phyloP scores from a whole-genome alignment of 2,329 filamentous ascomycete genomes.

The Tolypocladium ovalisporum region DNA sequence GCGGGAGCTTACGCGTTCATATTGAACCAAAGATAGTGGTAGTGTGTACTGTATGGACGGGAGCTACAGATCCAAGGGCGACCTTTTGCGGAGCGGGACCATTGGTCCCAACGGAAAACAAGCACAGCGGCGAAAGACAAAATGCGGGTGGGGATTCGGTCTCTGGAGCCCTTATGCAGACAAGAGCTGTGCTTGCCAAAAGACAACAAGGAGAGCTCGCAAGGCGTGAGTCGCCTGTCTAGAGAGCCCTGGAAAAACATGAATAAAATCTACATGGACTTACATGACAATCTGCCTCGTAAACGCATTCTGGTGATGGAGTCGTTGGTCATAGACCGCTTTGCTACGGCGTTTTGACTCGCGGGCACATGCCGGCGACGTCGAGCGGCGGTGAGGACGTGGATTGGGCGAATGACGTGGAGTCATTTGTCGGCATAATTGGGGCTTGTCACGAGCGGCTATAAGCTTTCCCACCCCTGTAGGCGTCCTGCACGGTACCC shows the following conservation, averaged over 20 bases:
- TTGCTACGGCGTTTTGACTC: neutral
- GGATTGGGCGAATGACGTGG: neutral
- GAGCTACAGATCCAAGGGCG: constrained; percentile 9
- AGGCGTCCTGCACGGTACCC: neutral
- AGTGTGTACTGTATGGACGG: constrained; percentile 16
- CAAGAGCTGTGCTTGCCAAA: neutral
- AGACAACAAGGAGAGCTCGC: neutral
- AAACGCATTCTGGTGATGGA: neutral
- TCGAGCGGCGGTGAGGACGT: neutral
- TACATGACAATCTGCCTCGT: neutral
- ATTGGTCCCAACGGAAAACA: neutral
- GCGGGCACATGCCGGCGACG: neutral
- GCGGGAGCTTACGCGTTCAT: constrained; percentile 4
- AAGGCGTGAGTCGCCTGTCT: neutral
- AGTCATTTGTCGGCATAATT: neutral
- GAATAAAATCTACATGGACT: neutral
- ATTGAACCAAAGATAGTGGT: constrained; percentile 6
- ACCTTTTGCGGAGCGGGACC: constrained; percentile 7
- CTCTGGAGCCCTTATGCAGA: neutral
- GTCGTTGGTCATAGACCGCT: neutral
- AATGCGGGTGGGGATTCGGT: neutral
- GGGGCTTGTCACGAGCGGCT: neutral
- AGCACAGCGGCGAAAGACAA: neutral
- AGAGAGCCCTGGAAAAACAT: neutral
- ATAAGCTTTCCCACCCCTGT: neutral